phyloP scores from a whole-genome alignment of 306 rosid genomes.

The Aeschynomene evenia region DNA sequence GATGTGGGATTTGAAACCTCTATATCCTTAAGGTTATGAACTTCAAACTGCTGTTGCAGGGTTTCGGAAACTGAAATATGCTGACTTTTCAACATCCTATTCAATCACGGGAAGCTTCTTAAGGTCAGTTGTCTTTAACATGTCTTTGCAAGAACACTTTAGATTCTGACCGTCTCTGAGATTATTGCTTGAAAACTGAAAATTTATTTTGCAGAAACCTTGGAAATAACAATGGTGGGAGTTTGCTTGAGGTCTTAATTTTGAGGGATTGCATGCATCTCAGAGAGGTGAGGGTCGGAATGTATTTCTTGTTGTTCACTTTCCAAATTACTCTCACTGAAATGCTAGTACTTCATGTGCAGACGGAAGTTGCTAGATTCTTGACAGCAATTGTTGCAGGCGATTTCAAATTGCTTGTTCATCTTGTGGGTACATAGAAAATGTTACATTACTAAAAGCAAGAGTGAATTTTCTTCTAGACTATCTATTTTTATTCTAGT shows the following conservation, averaged over 20 bases:
- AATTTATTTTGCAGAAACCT: slow-evolving; percentile 59
- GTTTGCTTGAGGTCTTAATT: slow-evolving; percentile 75
- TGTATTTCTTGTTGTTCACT: neutral
- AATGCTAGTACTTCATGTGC: slow-evolving; percentile 33
- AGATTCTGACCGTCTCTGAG: neutral
- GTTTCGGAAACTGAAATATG: slow-evolving; percentile 72
- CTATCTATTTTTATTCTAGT: slow-evolving; percentile 29
- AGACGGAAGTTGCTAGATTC: slow-evolving; percentile 77
- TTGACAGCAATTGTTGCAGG: slow-evolving; percentile 72
- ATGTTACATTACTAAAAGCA: slow-evolving; percentile 17
- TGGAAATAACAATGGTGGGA: slow-evolving; percentile 70
- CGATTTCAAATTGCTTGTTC: slow-evolving; percentile 79
- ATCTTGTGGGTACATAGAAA: slow-evolving; percentile 69
- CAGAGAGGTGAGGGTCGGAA: slow-evolving; percentile 64
- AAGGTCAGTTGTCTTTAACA: slow-evolving; percentile 50
- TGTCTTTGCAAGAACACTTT: slow-evolving; percentile 10
- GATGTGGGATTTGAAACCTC: neutral
- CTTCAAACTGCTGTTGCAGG: slow-evolving; percentile 52
- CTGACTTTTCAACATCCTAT: slow-evolving; percentile 93
- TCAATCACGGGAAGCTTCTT: slow-evolving; percentile 90
- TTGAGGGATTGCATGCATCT: slow-evolving; percentile 98
- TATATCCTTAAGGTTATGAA: slow-evolving; percentile 23
- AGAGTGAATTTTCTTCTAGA: slow-evolving; percentile 24
- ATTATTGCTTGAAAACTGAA: slow-evolving; percentile 13
- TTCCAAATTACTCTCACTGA: slow-evolving; percentile 12